phyloP scores from a whole-genome alignment of 1,139 yeast genomes.

The Hansenula sp. region DNA sequence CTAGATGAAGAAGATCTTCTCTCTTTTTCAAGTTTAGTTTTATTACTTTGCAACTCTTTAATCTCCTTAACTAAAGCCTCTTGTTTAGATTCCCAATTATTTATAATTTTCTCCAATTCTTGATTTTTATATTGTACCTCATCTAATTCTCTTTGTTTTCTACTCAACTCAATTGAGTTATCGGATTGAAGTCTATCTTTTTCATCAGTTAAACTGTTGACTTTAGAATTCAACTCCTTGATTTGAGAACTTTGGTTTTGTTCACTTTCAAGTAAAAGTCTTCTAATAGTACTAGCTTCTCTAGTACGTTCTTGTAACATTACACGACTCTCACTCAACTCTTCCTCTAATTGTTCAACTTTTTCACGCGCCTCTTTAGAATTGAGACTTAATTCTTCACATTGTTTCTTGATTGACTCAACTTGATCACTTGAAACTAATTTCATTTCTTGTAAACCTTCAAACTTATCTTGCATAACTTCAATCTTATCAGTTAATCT shows the following conservation, averaged over 20 bases:
- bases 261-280: conserved; percentile 65
- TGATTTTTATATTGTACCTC: conserved; percentile 25
- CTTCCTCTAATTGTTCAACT: conserved; percentile 73
- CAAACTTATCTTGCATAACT: conserved; percentile 47
- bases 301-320: conserved; percentile 75
- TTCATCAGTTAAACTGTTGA: conserved; percentile 48
- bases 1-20: conserved; percentile 13
- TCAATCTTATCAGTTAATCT: conserved; percentile 44
- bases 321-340: conserved; percentile 66
- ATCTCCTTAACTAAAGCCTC: conserved; percentile 35
- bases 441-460: conserved; percentile 42
- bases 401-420: conserved; percentile 61
- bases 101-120: conserved; percentile 25
- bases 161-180: conserved; percentile 43
- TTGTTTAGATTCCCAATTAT: conserved; percentile 23
- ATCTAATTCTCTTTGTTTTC: conserved; percentile 31
- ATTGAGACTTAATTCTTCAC: conserved; percentile 71
- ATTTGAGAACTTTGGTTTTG: conserved; percentile 47
- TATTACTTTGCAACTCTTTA: conserved; percentile 20
- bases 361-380: conserved; percentile 58
- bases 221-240: conserved; percentile 39
- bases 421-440: conserved; percentile 47
- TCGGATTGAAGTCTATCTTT: conserved; percentile 55
- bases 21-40: conserved; percentile 19
- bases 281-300: conserved; percentile 70